Base-by-base conservation (phyloP, 169 alveolate species). In the Plasmodium yoelii region DNA sequence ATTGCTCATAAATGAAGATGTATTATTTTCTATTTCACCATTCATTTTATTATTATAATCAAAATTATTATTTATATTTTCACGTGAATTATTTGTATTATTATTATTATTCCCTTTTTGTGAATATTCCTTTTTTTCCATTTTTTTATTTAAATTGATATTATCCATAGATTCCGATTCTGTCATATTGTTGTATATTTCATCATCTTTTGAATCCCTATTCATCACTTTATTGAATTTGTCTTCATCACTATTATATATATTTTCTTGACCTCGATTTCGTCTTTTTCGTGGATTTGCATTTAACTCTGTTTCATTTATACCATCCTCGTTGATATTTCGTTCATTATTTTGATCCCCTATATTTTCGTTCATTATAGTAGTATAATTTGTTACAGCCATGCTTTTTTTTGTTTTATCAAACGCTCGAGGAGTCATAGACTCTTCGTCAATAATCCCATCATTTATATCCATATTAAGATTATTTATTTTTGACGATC, bases 391-490 rank as follows among this genome's bases (percentile, higher is more conserved):
- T 59, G 53, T 34, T 46, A 56, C 39, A 15, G 49, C 90, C 84
- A 68, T 82, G 24, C 90, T 68, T 67, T 82, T 82, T 82, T 86
- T 86, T 73, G 91, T 86, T 46, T 74, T 70, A 55, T 86, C 91
- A 64, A 86, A 86, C 10, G 64, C 84, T 13, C 91, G 63, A 10
- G 91, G 91, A 9, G 91, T 86, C 46, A 86, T 12, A 42, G 44
- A n/a, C 4, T 86, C 91, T 15, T 86, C 91, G 55, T 86, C 91
- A 34, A 86, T 86, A 22, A 86, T 70, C 9, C 60, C 71, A 53
- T 51, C 71, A 39, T 67, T 44, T n/a, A 55, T 15, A 15, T 34
- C 71, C 84, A 80, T 67, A 4, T 56, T 51, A 19, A 80, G 34
- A 55, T 80, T 9, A 9, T 46, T 80, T 24, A 42, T 44, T 5